Conservation (phyloP, 257 asterid genomes). For the Voacanga thouarsii region DNA sequence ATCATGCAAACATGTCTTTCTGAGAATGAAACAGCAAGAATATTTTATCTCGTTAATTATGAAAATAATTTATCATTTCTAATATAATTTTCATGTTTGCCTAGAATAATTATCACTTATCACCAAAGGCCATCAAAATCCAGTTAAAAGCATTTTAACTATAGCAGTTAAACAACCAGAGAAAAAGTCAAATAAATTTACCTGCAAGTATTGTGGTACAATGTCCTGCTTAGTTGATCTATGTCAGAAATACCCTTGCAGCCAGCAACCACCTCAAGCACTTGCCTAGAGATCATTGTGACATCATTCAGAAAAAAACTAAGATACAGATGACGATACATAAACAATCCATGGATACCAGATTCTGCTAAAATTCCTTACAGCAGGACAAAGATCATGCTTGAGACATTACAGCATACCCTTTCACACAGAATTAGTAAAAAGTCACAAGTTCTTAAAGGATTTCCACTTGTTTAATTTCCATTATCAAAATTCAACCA, state of each 20-base stretch:
- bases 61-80: background rate
- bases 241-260: constrained; percentile 73
- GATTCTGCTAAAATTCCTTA: background rate
- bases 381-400: background rate
- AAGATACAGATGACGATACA: background rate
- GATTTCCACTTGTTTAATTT: background rate
- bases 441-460: background rate
- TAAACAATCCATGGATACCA: background rate
- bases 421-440: background rate
- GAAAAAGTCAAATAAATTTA: constrained; percentile 11
- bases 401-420: background rate
- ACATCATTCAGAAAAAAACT: background rate
- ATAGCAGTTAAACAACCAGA: background rate
- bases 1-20: background rate
- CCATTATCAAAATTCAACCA: background rate
- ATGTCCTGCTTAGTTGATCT: constrained; percentile 65
- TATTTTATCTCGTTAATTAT: background rate
- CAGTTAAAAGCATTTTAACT: background rate
- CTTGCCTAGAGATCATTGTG: constrained; percentile 58
- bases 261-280: constrained; percentile 92
- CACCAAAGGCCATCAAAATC: background rate
- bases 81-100: background rate
- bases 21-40: background rate
- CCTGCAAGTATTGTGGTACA: constrained; percentile 94
- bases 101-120: background rate